These are phyloP conservation scores for Aspergillus oerlinghausenensis DNA, from an alignment of 2,329 filamentous ascomycete genomes.

Conservation along the genomic window DNA sequence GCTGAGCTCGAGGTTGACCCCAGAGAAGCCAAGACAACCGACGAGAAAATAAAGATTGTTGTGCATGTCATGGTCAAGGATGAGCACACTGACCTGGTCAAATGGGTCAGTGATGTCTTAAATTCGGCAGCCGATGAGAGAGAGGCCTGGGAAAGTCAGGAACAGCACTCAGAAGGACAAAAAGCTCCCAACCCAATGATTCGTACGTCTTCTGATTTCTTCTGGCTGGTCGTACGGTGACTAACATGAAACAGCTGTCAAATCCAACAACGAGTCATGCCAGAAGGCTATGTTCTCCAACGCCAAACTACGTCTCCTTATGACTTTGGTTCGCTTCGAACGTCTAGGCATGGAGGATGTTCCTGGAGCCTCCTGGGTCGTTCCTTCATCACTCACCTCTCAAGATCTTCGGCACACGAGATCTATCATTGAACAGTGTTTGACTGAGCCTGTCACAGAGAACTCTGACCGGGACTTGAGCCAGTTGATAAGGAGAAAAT, in stretches of 20 bases:
- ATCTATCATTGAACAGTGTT: constrained; percentile 70
- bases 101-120: constrained; percentile 74
- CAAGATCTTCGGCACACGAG: constrained; percentile 63
- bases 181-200: constrained; percentile 25
- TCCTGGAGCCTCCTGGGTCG: constrained; percentile 70
- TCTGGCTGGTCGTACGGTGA: background rate
- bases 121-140: constrained; percentile 66
- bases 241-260: constrained; percentile 47
- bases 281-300: constrained; percentile 82
- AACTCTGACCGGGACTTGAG: constrained; percentile 71
- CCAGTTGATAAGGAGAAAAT: constrained; percentile 71
- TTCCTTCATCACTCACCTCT: constrained; percentile 63
- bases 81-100: constrained; percentile 68
- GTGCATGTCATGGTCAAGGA: constrained; percentile 77
- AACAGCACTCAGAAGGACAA: constrained; percentile 38
- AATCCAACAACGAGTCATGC: constrained; percentile 61
- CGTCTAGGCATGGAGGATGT: constrained; percentile 65
- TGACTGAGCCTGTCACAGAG: constrained; percentile 72
- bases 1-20: constrained; percentile 80
- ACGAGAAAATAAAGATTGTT: constrained; percentile 72
- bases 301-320: constrained; percentile 76
- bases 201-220: constrained; percentile 42
- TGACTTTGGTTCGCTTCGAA: constrained; percentile 70
- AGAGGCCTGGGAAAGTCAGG: constrained; percentile 69
- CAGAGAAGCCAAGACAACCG: constrained; percentile 56